phyloP scores from a whole-genome alignment of 2,329 filamentous ascomycete species.

The Passalora sequoiae region DNA sequence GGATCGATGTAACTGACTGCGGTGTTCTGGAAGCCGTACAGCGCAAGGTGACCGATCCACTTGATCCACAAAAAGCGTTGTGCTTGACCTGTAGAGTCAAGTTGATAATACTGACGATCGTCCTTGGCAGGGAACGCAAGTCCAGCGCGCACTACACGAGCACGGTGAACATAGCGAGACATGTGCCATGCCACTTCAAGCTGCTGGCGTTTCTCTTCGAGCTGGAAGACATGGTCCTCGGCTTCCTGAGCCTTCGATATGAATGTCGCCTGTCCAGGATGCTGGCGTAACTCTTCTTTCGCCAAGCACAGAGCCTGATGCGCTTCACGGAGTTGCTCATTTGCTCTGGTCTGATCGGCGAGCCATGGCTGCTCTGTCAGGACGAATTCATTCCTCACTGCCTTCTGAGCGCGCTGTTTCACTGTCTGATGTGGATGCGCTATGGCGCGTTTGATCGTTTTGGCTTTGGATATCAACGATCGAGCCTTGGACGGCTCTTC shows the following conservation, averaged over 20 bases:
- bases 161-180: conserved; percentile 2
- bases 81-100: background rate
- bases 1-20: background rate
- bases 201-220: background rate
- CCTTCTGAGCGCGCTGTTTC: background rate
- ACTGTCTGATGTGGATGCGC: background rate
- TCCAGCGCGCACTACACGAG: background rate
- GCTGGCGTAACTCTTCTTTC: background rate
- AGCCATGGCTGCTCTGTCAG: conserved; percentile 2
- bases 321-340: background rate
- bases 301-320: background rate
- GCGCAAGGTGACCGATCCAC: background rate
- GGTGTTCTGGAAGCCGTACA: background rate
- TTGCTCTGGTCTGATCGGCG: background rate
- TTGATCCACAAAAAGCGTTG: conserved; percentile 1
- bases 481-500: background rate
- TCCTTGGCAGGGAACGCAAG: background rate
- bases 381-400: background rate
- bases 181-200: conserved; percentile 1
- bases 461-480: background rate
- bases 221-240: background rate
- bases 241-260: background rate
- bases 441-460: background rate
- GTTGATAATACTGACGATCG: background rate
- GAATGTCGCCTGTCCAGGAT: background rate